A percentile compares a stretch with the other conserved stretches of the same genome.
phyloP scores from a whole-genome alignment of 2,329 filamentous ascomycete species.

The Pseudocercospora fijiensis region DNA sequence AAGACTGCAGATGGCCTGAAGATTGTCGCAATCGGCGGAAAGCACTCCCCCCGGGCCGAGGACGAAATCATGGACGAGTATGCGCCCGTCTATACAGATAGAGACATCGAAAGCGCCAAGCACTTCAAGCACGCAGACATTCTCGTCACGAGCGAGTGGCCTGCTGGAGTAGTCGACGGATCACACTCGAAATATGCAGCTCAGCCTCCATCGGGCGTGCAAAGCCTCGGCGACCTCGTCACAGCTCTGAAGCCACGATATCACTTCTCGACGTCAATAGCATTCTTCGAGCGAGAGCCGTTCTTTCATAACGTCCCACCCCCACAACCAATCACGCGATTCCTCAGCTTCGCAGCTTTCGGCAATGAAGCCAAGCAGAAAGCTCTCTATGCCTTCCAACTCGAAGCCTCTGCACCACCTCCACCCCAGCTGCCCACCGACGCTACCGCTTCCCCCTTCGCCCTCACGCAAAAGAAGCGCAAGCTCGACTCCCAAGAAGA shows the following conservation, averaged over 20 bases:
- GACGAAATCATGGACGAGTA: slow-evolving; percentile 57
- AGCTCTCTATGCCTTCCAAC: slow-evolving; percentile 67
- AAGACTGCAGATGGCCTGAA: slow-evolving; percentile 88
- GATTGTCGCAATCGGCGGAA: slow-evolving; percentile 82
- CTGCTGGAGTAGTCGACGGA: slow-evolving; percentile 61
- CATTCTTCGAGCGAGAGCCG: slow-evolving; percentile 87
- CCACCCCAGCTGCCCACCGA: slow-evolving; percentile 64
- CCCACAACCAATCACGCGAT: slow-evolving; percentile 69
- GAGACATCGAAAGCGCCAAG: slow-evolving; percentile 55
- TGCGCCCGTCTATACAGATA: slow-evolving; percentile 72
- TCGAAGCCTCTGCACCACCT: slow-evolving; percentile 63
- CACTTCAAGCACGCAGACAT: slow-evolving; percentile 82
- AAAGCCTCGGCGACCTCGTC: slow-evolving; percentile 71
- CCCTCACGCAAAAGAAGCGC: slow-evolving; percentile 56
- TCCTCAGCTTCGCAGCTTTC: slow-evolving; percentile 81
- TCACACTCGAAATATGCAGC: slow-evolving; percentile 37
- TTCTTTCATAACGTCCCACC: slow-evolving; percentile 65
- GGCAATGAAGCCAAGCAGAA: slow-evolving; percentile 77
- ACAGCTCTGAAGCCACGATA: slow-evolving; percentile 83
- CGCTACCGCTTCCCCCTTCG: slow-evolving; percentile 73
- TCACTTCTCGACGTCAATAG: slow-evolving; percentile 72
- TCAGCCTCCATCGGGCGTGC: slow-evolving; percentile 39
- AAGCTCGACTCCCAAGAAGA: slow-evolving; percentile 37
- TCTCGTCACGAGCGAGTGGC: slow-evolving; percentile 84
- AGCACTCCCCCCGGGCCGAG: slow-evolving; percentile 27